phyloP scores from a whole-genome alignment of 1,284 basidiomycete species.

The Boletus semigastroideus region DNA sequence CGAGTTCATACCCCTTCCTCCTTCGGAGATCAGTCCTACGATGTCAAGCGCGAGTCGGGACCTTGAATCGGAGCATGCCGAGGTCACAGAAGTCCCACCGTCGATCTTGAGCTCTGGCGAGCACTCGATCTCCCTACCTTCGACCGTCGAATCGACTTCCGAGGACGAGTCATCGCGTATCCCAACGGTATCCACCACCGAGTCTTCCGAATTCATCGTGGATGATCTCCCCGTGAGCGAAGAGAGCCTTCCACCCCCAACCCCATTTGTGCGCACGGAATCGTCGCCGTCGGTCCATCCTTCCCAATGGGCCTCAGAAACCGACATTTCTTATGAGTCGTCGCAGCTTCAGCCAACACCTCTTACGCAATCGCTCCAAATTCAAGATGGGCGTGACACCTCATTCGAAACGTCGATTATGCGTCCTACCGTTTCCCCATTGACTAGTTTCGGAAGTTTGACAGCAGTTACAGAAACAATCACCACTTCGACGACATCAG shows the following conservation, averaged over 20 bases:
- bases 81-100: slow-evolving; percentile 6
- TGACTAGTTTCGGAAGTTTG: slow-evolving; percentile 34
- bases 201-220: slow-evolving; percentile 35
- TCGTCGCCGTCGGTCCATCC: slow-evolving; percentile 40
- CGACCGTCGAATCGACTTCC: slow-evolving; percentile 26
- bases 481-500: slow-evolving; percentile 25
- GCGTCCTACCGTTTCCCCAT: slow-evolving; percentile 47
- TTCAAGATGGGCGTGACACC: slow-evolving; percentile 56
- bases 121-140: slow-evolving; percentile 25
- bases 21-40: slow-evolving; percentile 38
- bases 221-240: slow-evolving; percentile 30
- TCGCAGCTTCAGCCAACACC: slow-evolving; percentile 66
- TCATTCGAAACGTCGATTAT: slow-evolving; percentile 63
- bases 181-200: slow-evolving; percentile 24
- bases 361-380: slow-evolving; percentile 53
- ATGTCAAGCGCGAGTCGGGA: slow-evolving; percentile 24
- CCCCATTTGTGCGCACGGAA: slow-evolving; percentile 24
- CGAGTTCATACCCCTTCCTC: slow-evolving; percentile 40
- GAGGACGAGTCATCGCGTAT: slow-evolving; percentile 21
- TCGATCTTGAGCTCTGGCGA: slow-evolving; percentile 26
- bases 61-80: slow-evolving; percentile 23
- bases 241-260: slow-evolving; percentile 24
- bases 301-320: slow-evolving; percentile 57
- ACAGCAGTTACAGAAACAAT: slow-evolving; percentile 40
- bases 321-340: slow-evolving; percentile 67